phyloP scores from a whole-genome alignment of 768 basidiomycete genomes.

The Mycena rebaudengoi region DNA sequence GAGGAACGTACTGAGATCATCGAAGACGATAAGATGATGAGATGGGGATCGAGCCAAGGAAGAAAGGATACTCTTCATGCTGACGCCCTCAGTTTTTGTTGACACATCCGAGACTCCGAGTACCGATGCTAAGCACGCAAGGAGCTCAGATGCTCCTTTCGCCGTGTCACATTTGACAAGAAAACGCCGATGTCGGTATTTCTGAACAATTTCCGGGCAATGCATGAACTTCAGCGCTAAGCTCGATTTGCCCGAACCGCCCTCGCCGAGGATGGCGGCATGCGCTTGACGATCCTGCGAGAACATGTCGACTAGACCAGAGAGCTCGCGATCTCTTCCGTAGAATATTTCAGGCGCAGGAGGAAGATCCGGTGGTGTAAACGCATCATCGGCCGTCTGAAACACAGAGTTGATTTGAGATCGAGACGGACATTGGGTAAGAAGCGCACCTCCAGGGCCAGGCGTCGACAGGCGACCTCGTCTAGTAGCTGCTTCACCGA shows the following conservation, averaged over 20 bases:
- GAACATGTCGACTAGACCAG: neutral
- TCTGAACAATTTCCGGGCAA: neutral
- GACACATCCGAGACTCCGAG: neutral
- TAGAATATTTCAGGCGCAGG: constrained; percentile 21
- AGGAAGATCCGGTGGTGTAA: constrained; percentile 9
- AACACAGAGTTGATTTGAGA: neutral
- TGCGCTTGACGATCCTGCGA: neutral
- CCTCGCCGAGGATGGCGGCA: neutral
- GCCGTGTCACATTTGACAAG: neutral
- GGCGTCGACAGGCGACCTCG: neutral
- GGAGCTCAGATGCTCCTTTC: neutral
- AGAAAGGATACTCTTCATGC: neutral
- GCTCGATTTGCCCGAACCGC: constrained; percentile 15
- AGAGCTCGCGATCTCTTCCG: constrained; percentile 14
- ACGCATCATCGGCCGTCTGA: neutral
- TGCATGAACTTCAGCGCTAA: constrained; percentile 20
- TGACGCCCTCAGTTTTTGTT: neutral
- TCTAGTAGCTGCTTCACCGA: constrained; percentile 5
- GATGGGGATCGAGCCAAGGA: neutral
- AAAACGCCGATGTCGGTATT: constrained; percentile 14
- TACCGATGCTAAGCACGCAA: neutral
- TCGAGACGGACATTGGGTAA: neutral
- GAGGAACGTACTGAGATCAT: constrained; percentile 11
- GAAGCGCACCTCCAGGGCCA: neutral
- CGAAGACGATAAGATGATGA: constrained; percentile 13